phyloP scores from a whole-genome alignment of 768 basidiomycete genomes.

The Crepidotus variabilis region DNA sequence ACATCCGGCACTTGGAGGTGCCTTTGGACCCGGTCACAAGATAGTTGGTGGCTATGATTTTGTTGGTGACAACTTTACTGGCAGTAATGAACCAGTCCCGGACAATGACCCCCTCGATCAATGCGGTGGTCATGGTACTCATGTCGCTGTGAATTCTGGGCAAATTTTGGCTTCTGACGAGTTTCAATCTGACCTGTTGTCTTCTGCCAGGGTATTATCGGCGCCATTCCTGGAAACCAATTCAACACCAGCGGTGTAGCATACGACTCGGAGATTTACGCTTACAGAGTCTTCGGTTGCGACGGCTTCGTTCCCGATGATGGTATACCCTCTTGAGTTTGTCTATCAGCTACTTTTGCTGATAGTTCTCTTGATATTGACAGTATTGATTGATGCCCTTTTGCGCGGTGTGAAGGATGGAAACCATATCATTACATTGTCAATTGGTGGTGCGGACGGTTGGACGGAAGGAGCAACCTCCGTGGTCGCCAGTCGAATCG shows the following conservation, averaged over 20 bases:
- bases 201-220: slow-evolving; percentile 51
- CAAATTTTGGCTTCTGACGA: not conserved
- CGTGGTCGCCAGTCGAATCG: slow-evolving; percentile 57
- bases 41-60: slow-evolving; percentile 53
- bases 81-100: slow-evolving; percentile 45
- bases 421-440: slow-evolving; percentile 59
- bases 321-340: slow-evolving; percentile 28
- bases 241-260: slow-evolving; percentile 71
- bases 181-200: not conserved
- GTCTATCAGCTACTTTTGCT: too few relatives aligned
- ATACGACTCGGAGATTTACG: slow-evolving; percentile 46
- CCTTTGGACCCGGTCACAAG: slow-evolving; percentile 50
- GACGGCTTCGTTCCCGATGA: slow-evolving; percentile 43
- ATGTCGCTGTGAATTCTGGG: slow-evolving; percentile 32
- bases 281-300: slow-evolving; percentile 62
- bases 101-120: slow-evolving; percentile 51
- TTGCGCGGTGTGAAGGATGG: slow-evolving; percentile 46
- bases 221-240: slow-evolving; percentile 50
- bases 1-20: slow-evolving; percentile 51
- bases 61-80: slow-evolving; percentile 52
- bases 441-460: slow-evolving; percentile 55
- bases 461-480: slow-evolving; percentile 54
- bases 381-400: slow-evolving; percentile 31
- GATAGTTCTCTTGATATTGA: not conserved
- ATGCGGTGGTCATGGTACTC: slow-evolving; percentile 50